Conservation (phyloP, 1,284 basidiomycete genomes). For the Rhodofomes roseus region DNA sequence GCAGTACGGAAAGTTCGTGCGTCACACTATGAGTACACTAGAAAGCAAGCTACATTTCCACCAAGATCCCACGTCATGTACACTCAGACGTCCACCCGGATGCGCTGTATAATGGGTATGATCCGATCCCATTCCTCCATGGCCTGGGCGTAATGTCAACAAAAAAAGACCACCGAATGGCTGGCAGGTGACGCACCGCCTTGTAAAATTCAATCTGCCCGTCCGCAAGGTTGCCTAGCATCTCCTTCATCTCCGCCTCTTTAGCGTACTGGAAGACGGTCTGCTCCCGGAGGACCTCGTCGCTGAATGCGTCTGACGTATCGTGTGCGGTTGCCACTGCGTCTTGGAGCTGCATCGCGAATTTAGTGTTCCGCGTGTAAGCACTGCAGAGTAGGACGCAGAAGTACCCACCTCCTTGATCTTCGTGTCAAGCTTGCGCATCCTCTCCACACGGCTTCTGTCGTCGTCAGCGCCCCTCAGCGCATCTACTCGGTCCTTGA, state of each 20-base stretch:
- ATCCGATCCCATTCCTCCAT: constrained; percentile 94
- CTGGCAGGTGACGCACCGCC: constrained; percentile 47
- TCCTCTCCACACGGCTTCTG: constrained; percentile 86
- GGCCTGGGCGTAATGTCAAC: constrained; percentile 40
- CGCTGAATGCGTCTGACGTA: constrained; percentile 92
- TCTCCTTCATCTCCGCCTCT: constrained; percentile 93
- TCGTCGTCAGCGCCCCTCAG: constrained; percentile 93
- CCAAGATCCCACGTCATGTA: constrained; percentile 16
- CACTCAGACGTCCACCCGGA: constrained; percentile 76
- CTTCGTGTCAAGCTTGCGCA: constrained; percentile 88
- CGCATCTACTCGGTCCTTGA: constrained; percentile 92
- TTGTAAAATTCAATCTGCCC: constrained; percentile 95
- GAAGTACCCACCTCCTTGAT: constrained; percentile 81
- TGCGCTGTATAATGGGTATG: constrained; percentile 82
- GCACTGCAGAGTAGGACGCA: background rate
- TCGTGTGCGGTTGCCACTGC: constrained; percentile 94
- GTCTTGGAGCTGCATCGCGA: constrained; percentile 74
- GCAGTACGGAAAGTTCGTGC: background rate
- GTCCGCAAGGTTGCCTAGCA: constrained; percentile 84
- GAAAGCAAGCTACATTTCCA: background rate
- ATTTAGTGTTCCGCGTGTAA: background rate
- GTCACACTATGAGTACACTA: constrained; percentile 14
- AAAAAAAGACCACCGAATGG: background rate
- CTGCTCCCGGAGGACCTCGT: constrained; percentile 91
- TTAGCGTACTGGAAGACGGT: constrained; percentile 87